These are phyloP conservation scores for Wickerhamomyces kurtzmanii DNA, from an alignment of 805 yeast species.

Conservation along the genomic window DNA sequence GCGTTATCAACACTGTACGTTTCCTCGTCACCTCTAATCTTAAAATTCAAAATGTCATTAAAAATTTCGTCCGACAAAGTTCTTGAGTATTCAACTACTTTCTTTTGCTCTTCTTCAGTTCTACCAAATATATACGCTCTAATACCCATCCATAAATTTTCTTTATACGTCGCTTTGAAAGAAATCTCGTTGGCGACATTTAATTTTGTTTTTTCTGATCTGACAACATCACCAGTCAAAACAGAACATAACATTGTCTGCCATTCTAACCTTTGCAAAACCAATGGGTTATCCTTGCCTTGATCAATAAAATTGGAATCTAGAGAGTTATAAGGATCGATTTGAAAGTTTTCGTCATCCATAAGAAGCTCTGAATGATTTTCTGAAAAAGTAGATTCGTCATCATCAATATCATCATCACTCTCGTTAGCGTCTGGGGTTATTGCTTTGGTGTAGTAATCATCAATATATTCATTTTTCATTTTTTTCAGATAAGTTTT, in stretches of 20 bases:
- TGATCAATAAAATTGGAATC: slow-evolving; percentile 11
- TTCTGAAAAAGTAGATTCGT: slow-evolving; percentile 11
- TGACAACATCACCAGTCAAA: slow-evolving; percentile 89
- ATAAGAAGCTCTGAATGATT: slow-evolving; percentile 27
- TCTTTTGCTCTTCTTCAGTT: slow-evolving; percentile 67
- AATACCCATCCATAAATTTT: slow-evolving; percentile 81
- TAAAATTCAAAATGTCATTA: slow-evolving; percentile 58
- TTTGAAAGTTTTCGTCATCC: slow-evolving; percentile 34
- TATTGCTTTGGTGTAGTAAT: slow-evolving; percentile 63
- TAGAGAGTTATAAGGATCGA: slow-evolving; percentile 28
- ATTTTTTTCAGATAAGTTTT: slow-evolving; percentile 54
- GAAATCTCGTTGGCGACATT: slow-evolving; percentile 37
- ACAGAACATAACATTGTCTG: slow-evolving; percentile 88
- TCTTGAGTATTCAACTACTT: slow-evolving; percentile 58
- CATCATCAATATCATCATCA: slow-evolving; percentile 21
- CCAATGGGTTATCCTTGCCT: slow-evolving; percentile 22
- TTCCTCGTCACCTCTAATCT: slow-evolving; percentile 33
- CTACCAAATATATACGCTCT: slow-evolving; percentile 76
- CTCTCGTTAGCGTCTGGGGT: slow-evolving; percentile 27
- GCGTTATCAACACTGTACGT: slow-evolving; percentile 25
- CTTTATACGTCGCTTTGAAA: slow-evolving; percentile 46
- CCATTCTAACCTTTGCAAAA: slow-evolving; percentile 85
- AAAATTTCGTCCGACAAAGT: slow-evolving; percentile 65
- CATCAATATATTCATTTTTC: slow-evolving; percentile 52
- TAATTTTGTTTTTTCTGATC: slow-evolving; percentile 77